Evolutionary conservation across 768 basidiomycete genomes (phyloP), one percentile per base, ranked within the genome.

Genomic region (Boletus reticuloceps): DNA sequence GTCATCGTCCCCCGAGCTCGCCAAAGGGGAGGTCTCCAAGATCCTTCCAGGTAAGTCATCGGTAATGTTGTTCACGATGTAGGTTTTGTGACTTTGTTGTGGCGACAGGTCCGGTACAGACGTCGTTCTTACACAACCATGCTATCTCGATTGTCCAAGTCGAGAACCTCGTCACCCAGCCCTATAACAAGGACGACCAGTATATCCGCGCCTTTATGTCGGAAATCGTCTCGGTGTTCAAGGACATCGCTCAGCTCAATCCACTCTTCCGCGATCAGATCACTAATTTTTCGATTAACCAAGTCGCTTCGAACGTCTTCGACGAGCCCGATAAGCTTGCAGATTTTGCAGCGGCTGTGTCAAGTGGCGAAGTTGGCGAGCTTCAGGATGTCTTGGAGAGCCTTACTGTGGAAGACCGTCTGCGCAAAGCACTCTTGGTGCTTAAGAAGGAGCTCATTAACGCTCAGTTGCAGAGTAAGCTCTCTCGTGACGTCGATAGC

Each of bases 391-490:
- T 98, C 1, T 78, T 98, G 36, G 95, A 98, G 72, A 85, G 85
- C 58, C 78, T 92, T 22, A 80, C 82, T 3, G 87, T 98, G 19
- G 91, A 93, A 50, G 94, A 96, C 58, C 80, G 97, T 17, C 77
- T 98, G 12, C 88, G 90, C 58, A 94, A 94, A 72, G 89, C 94
- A 0, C 76, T 98, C 10, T 74, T 94, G 29, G 93, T 98, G 1
- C 79, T 99, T 59, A 98, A 98, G 80, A 98, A 98, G 73, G 97
- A 98, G 69, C 80, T 98, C 32, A 97, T 98, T 71, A 98, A 98
- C 61, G 94, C 94, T 0, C 94, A 98, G 68, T 74, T 98, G 47
- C 96, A 97, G 72, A 86, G 83, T 64, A 97, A 96, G 73, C 88
- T 98, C 53, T 85, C 88, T 2, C 81, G 91, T 17, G 95, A 98